Base-by-base conservation (phyloP, 306 rosid genomes). In the Acmispon strigosus region DNA sequence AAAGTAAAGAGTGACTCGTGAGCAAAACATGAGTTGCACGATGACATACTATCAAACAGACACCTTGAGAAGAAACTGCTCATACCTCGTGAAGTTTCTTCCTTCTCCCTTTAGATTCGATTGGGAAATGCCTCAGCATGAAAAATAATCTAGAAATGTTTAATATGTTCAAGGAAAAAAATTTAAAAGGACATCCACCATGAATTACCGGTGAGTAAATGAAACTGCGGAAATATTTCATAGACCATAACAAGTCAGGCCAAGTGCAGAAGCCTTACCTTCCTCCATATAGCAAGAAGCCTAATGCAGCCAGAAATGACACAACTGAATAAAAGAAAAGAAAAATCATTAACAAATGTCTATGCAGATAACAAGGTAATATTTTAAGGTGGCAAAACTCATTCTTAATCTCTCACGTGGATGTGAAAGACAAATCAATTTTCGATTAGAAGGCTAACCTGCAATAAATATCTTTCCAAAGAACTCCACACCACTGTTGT, bases 81-180 rank as follows among this genome's bases (percentile, higher is more conserved):
- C 76, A 64, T 75, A 95, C 99, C 99, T 95, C 99, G 48, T 89
- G 86, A 76, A 95, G 97, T 75, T 91, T 95, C 91, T 91, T 91
- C 78, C 97, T 84, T 86, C 97, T 95, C 81, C 97, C 99, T 81
- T 88, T 95, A 24, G 99, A 95, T 84, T 95, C 99, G 48, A 95
- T 89, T 18, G 99, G 99, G 82, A 95, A 95, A 72, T 85, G 96
- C 79, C 96, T 89, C 89, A 95, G 76, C 99, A 95, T 95, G 95
- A 85, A 79, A 87, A 95, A 95, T 69, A 95, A 84, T 78, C 99
- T 95, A 83, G 58, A 75, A 59, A 47, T 7, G 64, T 70, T 27
- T 24, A 19, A 55, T 11, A 29, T 12, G 41, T 63, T 42, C 41
- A 57, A 62, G 51, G 32, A 9, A 5, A 18, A 18, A 43, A 51